Percentiles rank a stretch among this genome's conserved stretches.
phyloP scores from a whole-genome alignment of 192 early-diverging fungal species.

The Backusella australiensis region DNA sequence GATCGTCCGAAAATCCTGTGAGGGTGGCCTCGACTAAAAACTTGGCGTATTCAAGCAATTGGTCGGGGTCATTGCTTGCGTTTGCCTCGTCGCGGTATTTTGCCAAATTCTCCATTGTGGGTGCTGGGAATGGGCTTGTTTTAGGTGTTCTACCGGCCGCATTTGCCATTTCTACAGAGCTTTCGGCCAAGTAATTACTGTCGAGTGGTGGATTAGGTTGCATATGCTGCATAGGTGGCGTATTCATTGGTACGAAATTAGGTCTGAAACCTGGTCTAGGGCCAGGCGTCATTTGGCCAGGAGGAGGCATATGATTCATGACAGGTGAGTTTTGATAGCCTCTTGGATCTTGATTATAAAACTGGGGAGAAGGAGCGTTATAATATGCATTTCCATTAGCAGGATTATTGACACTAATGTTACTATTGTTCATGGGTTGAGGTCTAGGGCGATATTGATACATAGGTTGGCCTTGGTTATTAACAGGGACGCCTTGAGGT shows the following conservation, averaged over 20 bases:
- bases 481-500: not conserved
- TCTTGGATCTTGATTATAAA: not conserved
- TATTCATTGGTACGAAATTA: too few relatives aligned
- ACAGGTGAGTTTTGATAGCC: not conserved
- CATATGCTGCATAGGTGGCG: not conserved
- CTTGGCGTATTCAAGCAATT: conserved; percentile 84
- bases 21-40: conserved; percentile 79
- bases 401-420: not conserved
- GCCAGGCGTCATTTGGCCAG: not conserved
- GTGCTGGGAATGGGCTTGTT: conserved; percentile 29
- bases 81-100: conserved; percentile 46
- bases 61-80: conserved; percentile 66
- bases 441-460: not conserved
- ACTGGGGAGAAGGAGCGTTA: not conserved
- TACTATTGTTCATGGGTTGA: not conserved
- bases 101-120: conserved; percentile 39
- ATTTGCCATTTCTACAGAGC: conserved; percentile 20
- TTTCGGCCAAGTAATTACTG: conserved; percentile 22
- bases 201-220: not conserved
- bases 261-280: not conserved
- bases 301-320: not conserved
- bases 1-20: conserved; percentile 58
- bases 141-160: conserved; percentile 14
- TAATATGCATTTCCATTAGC: not conserved
- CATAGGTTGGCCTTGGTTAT: not conserved